Conservation (phyloP, 257 asterid species). For the Leptodermis oblonga region DNA sequence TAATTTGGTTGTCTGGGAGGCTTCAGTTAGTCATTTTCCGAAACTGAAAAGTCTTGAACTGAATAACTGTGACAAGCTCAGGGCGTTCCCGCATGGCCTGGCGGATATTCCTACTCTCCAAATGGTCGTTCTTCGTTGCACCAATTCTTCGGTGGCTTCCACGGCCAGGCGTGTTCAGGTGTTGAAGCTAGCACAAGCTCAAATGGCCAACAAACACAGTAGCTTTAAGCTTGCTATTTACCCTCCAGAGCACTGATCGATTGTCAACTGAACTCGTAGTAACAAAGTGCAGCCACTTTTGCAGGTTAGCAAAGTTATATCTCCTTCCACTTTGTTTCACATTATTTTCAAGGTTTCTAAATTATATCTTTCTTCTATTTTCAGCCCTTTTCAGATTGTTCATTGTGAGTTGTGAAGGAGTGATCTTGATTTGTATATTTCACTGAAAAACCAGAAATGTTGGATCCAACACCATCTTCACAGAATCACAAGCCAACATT, state of each 20-base stretch:
- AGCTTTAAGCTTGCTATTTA: conserved; percentile 15
- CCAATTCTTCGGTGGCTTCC: conserved; percentile 17
- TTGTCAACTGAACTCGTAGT: background rate
- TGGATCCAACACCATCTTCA: background rate
- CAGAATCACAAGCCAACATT: too few relatives aligned
- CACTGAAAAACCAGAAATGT: too few relatives aligned
- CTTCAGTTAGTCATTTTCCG: conserved; percentile 23
- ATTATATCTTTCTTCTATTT: background rate
- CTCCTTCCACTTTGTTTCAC: background rate
- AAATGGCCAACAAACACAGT: background rate
- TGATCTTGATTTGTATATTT: background rate
- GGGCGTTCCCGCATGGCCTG: conserved; percentile 21
- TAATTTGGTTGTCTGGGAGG: conserved; percentile 21
- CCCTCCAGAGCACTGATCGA: conserved; percentile 18
- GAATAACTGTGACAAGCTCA: conserved; percentile 22
- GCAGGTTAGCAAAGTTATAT: background rate
- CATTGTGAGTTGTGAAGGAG: background rate
- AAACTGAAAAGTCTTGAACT: too few relatives aligned
- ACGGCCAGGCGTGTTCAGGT: conserved; percentile 24
- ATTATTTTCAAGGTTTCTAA: too few relatives aligned
- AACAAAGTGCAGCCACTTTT: too few relatives aligned
- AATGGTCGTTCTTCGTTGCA: conserved; percentile 12
- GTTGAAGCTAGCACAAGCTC: conserved; percentile 8
- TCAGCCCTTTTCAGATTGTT: background rate
- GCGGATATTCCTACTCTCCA: conserved; percentile 23